phyloP scores from a whole-genome alignment of 1,284 basidiomycete genomes.

The Malassezia dermatis region DNA sequence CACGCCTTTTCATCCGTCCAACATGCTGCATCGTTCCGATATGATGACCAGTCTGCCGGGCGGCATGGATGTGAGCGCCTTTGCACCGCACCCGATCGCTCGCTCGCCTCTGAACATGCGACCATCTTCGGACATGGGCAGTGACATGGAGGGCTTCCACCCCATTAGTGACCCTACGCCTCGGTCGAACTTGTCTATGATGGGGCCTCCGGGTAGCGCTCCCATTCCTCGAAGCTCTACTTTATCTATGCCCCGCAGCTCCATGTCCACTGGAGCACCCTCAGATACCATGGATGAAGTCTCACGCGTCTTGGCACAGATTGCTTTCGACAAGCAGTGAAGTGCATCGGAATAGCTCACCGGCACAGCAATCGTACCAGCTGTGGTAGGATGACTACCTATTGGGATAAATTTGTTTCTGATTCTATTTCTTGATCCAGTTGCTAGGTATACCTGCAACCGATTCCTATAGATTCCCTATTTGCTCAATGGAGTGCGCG shows the following conservation, averaged over 20 bases:
- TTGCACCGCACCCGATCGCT: conserved; percentile 4
- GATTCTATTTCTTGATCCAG: not conserved
- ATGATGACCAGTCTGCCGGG: not conserved
- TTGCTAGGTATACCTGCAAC: not conserved
- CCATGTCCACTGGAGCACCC: conserved; percentile 3
- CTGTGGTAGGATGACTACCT: not conserved
- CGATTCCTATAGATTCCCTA: not conserved
- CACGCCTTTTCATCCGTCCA: not conserved
- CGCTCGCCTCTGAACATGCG: conserved; percentile 6
- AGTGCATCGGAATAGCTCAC: not conserved
- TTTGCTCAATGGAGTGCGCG: not conserved
- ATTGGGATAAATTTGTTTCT: not conserved
- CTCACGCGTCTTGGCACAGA: conserved; percentile 37
- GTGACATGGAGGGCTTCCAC: conserved; percentile 15
- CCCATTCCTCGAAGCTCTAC: conserved; percentile 2
- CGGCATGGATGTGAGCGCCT: not conserved
- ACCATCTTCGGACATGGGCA: not conserved
- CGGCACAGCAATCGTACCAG: not conserved
- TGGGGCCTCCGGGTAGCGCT: not conserved
- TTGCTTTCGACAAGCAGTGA: conserved; percentile 34
- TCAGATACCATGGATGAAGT: conserved; percentile 41
- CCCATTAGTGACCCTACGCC: conserved; percentile 7
- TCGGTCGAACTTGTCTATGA: conserved; percentile 9
- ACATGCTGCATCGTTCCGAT: not conserved
- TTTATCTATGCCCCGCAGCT: conserved; percentile 2